Evolutionary conservation across 1,284 basidiomycete species (phyloP).

Genomic region (Ustanciosporium gigantosporum): DNA sequence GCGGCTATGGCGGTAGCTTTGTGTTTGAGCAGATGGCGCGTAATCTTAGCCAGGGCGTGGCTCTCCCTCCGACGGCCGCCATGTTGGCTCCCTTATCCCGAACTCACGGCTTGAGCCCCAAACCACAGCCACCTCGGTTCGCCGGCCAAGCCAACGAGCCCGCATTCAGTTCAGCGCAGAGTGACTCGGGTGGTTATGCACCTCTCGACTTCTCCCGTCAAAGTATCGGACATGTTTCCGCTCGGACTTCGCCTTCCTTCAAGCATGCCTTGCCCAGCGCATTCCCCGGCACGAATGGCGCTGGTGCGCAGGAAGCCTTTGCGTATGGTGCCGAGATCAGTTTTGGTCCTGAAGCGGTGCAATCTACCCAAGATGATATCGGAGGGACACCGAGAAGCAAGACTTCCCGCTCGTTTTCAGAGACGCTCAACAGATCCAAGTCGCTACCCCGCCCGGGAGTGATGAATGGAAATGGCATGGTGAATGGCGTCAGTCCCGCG

Average conservation of each 20-base stretch:
- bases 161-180: conserved; percentile 38
- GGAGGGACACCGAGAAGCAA: conserved; percentile 27
- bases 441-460: conserved; percentile 24
- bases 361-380: conserved; percentile 23
- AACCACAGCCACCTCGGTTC: conserved; percentile 29
- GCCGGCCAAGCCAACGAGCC: conserved; percentile 5
- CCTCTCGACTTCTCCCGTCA: conserved; percentile 20
- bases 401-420: conserved; percentile 41
- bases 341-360: conserved; percentile 29
- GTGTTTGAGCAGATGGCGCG: conserved; percentile 59
- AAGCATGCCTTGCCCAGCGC: conserved; percentile 33
- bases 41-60: conserved; percentile 45
- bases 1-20: conserved; percentile 51
- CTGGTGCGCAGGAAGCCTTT: conserved; percentile 39
- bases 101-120: conserved; percentile 46
- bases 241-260: conserved; percentile 42
- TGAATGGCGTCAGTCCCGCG: conserved; percentile 7
- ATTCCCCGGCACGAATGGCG: conserved; percentile 4
- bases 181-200: conserved; percentile 35
- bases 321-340: conserved; percentile 51
- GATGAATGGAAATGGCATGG: conserved; percentile 5
- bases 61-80: conserved; percentile 50
- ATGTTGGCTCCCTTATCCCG: conserved; percentile 57
- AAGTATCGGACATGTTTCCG: conserved; percentile 37
- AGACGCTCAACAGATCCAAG: conserved; percentile 47